Evolutionary conservation across 108 stramenopile species (phyloP).

Genomic region (Nannochloropsis salina): DNA sequence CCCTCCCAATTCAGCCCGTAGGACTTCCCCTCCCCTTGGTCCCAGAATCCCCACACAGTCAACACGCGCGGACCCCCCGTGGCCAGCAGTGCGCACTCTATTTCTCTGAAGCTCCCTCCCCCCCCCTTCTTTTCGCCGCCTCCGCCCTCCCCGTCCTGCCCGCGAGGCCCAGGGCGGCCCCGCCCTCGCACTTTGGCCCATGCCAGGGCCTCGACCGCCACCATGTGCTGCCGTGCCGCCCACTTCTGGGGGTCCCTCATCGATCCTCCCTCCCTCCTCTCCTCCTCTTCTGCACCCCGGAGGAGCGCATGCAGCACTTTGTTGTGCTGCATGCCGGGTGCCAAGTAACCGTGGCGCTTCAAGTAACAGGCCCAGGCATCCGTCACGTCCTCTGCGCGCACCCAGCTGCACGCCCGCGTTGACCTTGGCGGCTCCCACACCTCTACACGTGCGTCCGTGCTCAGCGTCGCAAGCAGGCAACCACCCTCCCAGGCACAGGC

Average conservation of each 20-base stretch:
- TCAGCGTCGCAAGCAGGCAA: neutral
- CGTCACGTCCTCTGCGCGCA: neutral
- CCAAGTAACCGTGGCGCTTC: neutral
- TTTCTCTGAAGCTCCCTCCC: neutral
- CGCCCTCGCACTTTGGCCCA: neutral
- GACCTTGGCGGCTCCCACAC: neutral
- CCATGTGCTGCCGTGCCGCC: neutral
- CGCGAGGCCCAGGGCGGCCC: neutral
- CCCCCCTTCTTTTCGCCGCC: neutral
- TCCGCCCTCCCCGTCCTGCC: neutral
- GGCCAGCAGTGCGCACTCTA: neutral
- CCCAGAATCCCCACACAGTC: neutral
- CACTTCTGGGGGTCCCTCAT: neutral
- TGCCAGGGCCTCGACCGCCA: neutral
- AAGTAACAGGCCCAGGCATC: neutral
- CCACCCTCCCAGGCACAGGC: neutral
- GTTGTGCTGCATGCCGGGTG: neutral
- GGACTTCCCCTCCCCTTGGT: neutral
- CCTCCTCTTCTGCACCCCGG: neutral
- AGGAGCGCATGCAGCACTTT: neutral
- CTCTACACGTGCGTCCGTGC: neutral
- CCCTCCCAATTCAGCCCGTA: neutral
- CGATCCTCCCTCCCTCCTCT: neutral
- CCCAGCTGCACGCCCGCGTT: neutral
- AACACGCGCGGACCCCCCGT: neutral